A percentile compares a stretch with the other conserved stretches of the same genome.
Conservation (phyloP, 192 early-diverging fungal genomes). For the Spinellus fusiger region DNA sequence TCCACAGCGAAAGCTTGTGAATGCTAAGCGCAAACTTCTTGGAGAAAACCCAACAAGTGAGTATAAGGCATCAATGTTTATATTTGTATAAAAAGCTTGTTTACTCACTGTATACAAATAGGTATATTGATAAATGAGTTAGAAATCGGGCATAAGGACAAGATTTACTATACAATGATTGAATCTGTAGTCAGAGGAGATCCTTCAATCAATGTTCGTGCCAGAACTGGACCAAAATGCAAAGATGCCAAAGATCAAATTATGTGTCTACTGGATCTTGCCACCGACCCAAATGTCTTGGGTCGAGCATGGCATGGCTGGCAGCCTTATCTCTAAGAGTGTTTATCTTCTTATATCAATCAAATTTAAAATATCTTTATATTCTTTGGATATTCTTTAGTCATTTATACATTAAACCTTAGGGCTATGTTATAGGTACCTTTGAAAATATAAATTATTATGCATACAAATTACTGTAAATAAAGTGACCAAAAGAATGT, state of each 20-base stretch:
- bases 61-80: conserved; percentile 7
- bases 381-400: too few relatives aligned
- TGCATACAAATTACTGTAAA: too few relatives aligned
- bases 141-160: conserved; percentile 52
- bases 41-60: conserved; percentile 65
- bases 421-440: too few relatives aligned
- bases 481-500: too few relatives aligned
- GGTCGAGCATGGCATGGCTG: conserved; percentile 66
- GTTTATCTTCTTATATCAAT: background rate
- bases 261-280: conserved; percentile 67
- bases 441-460: too few relatives aligned
- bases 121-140: conserved; percentile 53
- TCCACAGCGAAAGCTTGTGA: conserved; percentile 67
- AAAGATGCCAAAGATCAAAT: conserved; percentile 57
- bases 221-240: conserved; percentile 38
- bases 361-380: too few relatives aligned
- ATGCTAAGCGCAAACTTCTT: conserved; percentile 61
- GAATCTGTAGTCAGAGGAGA: conserved; percentile 49
- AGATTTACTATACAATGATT: conserved; percentile 42
- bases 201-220: conserved; percentile 35
- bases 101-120: conserved; percentile 5
- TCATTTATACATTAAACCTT: too few relatives aligned
- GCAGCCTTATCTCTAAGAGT: conserved; percentile 45
- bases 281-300: conserved; percentile 64
- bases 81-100: background rate